Conservation (phyloP, 2,329 filamentous ascomycete genomes). For the Endoconidiophora polonica region DNA sequence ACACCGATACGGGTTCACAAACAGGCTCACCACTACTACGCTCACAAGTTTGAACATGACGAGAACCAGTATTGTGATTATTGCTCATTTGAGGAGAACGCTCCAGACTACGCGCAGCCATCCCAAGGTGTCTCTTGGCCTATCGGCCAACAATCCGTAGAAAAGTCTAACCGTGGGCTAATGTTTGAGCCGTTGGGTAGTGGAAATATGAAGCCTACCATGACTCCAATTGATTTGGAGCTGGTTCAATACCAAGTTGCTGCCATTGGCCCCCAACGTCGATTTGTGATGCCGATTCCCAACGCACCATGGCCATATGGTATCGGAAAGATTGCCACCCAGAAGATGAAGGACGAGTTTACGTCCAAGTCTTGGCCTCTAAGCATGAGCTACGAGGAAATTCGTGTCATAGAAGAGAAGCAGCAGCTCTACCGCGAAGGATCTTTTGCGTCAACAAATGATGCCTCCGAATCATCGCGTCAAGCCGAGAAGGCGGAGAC, state of each 20-base stretch:
- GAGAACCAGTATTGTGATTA: background rate
- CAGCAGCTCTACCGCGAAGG: background rate
- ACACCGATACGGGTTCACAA: no score
- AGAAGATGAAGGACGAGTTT: background rate
- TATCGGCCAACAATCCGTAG: no score
- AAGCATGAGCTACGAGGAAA: constrained; percentile 3
- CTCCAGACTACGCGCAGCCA: background rate
- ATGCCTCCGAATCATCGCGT: no score
- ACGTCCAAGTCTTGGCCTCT: background rate
- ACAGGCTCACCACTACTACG: background rate
- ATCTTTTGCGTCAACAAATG: no score
- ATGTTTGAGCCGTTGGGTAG: no score
- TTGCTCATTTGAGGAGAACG: constrained; percentile 3
- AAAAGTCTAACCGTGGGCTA: no score
- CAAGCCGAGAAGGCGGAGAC: background rate
- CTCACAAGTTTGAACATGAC: background rate
- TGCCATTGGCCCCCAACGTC: constrained; percentile 13
- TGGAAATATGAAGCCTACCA: no score
- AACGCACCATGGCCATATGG: constrained; percentile 14
- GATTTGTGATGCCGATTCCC: constrained; percentile 13
- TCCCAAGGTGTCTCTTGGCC: no score
- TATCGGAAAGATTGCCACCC: constrained; percentile 8
- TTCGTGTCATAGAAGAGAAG: background rate
- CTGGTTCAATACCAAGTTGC: no score
- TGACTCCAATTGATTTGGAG: no score